Base-by-base conservation (phyloP, 805 yeast genomes). In the Scheffersomyces coipomensis region DNA sequence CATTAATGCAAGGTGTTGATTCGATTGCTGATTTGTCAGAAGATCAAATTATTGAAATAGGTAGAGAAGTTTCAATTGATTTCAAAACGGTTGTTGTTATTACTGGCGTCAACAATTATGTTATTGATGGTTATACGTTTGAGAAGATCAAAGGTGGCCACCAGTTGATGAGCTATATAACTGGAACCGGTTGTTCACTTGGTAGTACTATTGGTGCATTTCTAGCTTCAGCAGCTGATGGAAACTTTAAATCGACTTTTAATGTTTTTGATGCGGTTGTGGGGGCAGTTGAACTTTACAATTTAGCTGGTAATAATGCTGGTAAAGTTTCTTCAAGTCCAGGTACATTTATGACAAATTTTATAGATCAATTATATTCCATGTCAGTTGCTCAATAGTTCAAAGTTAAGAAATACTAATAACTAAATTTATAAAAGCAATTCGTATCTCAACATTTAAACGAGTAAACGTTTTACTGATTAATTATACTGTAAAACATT, bases 171-270 rank as follows among this genome's bases (percentile, higher is more conserved):
- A 82, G 83, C 0, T 56, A 64, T 9, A 75, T 88, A 4, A 88
- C 96, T 0, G 96, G 95, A 0, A 69, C 89, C 2, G 96, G 96
- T 0, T 88, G 96, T 46, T 77, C 91, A 0, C 61, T 88, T 27
- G 95, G 95, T 1, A 79, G 89, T 33, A 73, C 78, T 0, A 78
- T 88, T 38, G 81, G 85, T 0, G 67, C 85, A 1, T 73, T 66
- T 42, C 56, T 79, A 2, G 81, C 81, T 3, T 75, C 78, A 2
- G 50, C 59, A 38, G 60, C 69, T 1, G 58, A 52, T 6, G 60
- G 57, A 4, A 27, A 40, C 12, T 33, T 25, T 3, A 32, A 29
- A 1, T 34, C 37, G 2, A 19, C 29, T 4, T 44, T 49, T 27
- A 50, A 65, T 38, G 51, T 71, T 0, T 73, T 71, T 42, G 58